Base-by-base conservation (phyloP, 805 yeast genomes). In the Candida krabiensis region DNA sequence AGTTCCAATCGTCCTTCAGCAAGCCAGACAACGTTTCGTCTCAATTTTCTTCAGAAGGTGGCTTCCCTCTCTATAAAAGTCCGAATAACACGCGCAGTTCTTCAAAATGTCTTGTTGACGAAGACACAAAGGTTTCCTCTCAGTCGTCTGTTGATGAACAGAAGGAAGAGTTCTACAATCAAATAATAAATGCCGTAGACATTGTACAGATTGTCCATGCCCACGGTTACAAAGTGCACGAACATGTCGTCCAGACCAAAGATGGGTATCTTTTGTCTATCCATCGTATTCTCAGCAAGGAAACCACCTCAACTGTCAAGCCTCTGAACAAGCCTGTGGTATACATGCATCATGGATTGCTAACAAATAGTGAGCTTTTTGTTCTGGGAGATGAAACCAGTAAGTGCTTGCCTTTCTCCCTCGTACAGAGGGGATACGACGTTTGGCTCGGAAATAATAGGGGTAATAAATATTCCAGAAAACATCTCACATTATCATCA, bases 391-490 rank as follows among this genome's bases (percentile, higher is more conserved):
- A 69, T 66, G 19, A 63, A 70, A 35, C 51, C 55, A 29, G 64
- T 63, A 39, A 73, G 74, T 56, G 61, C 47, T 64, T 91, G 28
- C 96, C 97, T 0, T 83, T 85, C 53, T 65, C 77, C 2, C 68
- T 90, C 19, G 80, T 80, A 38, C 90, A 89, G 37, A 58, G 78
- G 31, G 96, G 96, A 3, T 90, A 79, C 59, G 98, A 90, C 56
- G 96, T 91, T 8, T 90, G 96, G 96, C 66, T 90, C 46, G 97
- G 97, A 0, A 87, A 87, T 60, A 87, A 86, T 56, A 70, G 96
- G 37, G 96, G 96, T 11, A 91, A 90, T 63, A 91, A 90, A 66
- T 90, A 90, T 63, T 82, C 93, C 3, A 80, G 86, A 44, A 89
- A 89, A 52, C 96, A 89, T 58, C 47, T 79, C 26, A 47, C 59